phyloP scores from a whole-genome alignment of 768 basidiomycete genomes.

The Thelephora aurantiotincta region DNA sequence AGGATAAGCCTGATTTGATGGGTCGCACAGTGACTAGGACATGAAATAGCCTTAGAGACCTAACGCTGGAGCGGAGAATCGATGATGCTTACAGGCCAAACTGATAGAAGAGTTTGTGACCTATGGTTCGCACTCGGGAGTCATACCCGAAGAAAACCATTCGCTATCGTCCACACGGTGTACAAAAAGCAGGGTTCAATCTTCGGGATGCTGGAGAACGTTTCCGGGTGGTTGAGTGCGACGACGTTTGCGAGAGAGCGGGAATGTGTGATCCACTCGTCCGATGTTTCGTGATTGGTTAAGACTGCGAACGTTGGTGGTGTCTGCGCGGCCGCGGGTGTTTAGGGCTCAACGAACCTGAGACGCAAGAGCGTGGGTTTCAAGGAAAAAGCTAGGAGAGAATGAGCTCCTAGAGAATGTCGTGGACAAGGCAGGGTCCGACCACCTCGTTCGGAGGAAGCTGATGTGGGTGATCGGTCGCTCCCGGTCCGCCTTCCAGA shows the following conservation, averaged over 20 bases:
- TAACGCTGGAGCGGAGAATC: background rate
- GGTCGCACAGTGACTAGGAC: slow-evolving; percentile 66
- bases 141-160: background rate
- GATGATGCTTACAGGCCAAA: slow-evolving; percentile 61
- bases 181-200: too few relatives aligned
- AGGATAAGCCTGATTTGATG: slow-evolving; percentile 85
- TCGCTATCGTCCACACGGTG: too few relatives aligned
- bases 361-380: background rate
- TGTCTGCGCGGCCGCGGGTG: too few relatives aligned
- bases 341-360: too few relatives aligned
- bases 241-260: too few relatives aligned
- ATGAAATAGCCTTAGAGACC: background rate
- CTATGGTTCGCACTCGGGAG: slow-evolving; percentile 21
- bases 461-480: slow-evolving; percentile 1
- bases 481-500: background rate
- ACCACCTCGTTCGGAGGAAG: background rate
- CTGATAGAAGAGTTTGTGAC: slow-evolving; percentile 43
- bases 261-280: too few relatives aligned
- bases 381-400: background rate
- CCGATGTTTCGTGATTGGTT: too few relatives aligned
- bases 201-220: too few relatives aligned
- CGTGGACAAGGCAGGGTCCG: too few relatives aligned
- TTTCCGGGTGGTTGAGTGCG: too few relatives aligned
- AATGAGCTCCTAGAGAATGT: too few relatives aligned
- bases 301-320: too few relatives aligned